phyloP scores from a whole-genome alignment of 805 yeast species.

The Ascoidea asiatica region DNA sequence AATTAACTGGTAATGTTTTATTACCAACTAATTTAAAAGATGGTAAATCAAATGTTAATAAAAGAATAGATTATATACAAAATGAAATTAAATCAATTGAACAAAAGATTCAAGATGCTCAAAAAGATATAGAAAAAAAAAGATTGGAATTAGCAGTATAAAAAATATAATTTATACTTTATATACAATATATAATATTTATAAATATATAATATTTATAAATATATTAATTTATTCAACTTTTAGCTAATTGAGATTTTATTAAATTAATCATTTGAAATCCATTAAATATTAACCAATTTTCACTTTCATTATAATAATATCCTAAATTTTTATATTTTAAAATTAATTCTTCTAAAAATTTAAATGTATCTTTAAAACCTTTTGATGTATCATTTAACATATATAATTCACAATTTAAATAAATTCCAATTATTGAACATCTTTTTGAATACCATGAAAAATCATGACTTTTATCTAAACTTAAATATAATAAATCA shows the following conservation, averaged over 20 bases:
- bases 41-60: slow-evolving; percentile 72
- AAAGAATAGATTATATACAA: slow-evolving; percentile 79
- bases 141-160: slow-evolving; percentile 35
- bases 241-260: slow-evolving; percentile 55
- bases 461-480: slow-evolving; percentile 62
- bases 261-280: slow-evolving; percentile 48
- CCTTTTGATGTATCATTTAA: slow-evolving; percentile 51
- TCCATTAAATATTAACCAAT: slow-evolving; percentile 54
- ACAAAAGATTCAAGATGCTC: slow-evolving; percentile 43
- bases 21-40: slow-evolving; percentile 80
- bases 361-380: slow-evolving; percentile 43
- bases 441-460: slow-evolving; percentile 90
- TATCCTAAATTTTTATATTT: slow-evolving; percentile 42
- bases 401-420: slow-evolving; percentile 69
- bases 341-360: slow-evolving; percentile 47
- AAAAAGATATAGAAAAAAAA: slow-evolving; percentile 40
- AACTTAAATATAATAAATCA: slow-evolving; percentile 70
- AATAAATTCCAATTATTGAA: slow-evolving; percentile 55
- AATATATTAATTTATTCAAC: slow-evolving; percentile 26
- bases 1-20: slow-evolving; percentile 83
- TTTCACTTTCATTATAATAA: slow-evolving; percentile 51
- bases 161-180: slow-evolving; percentile 5
- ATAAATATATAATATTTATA: slow-evolving; percentile 1
- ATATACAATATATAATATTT: background rate
- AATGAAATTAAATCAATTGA: slow-evolving; percentile 73